These are phyloP conservation scores for Diphasiastrum complanatum DNA, from an alignment of 83 land plant species.

Conservation along the genomic window DNA sequence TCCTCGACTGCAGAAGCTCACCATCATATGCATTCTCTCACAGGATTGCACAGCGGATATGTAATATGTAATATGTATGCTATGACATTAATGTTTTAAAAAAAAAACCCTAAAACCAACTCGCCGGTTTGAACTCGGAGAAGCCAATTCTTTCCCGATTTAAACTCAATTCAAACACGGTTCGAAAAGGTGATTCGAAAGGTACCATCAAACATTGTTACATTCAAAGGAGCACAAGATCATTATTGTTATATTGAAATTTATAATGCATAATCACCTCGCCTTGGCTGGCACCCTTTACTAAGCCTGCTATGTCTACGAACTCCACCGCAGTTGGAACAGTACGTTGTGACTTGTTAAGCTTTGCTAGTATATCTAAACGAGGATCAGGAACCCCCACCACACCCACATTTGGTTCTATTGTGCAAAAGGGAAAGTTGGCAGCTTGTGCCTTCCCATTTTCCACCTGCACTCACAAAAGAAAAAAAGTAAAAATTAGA, in stretches of 20 bases:
- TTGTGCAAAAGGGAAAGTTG: constrained; percentile 96
- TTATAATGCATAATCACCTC: constrained; percentile 44
- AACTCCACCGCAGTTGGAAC: constrained; percentile 90
- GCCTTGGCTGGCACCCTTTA: constrained; percentile 98
- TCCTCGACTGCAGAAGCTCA: too few relatives aligned
- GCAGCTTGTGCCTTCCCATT: constrained; percentile 99
- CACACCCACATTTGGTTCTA: constrained; percentile 98
- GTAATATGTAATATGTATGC: too few relatives aligned
- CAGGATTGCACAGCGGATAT: too few relatives aligned
- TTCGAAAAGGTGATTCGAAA: too few relatives aligned
- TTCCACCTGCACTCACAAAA: constrained; percentile 59
- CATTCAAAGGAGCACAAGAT: neutral
- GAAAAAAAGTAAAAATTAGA: constrained; percentile 1
- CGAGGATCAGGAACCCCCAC: constrained; percentile 93
- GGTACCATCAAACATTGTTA: too few relatives aligned
- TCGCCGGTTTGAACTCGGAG: too few relatives aligned
- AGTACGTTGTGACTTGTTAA: constrained; percentile 72
- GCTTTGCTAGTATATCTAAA: constrained; percentile 56
- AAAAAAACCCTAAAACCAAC: too few relatives aligned
- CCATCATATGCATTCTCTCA: too few relatives aligned
- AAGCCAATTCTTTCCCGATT: too few relatives aligned
- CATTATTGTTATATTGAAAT: neutral
- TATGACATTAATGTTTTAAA: too few relatives aligned
- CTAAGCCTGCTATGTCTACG: constrained; percentile 99
- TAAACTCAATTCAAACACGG: too few relatives aligned